phyloP scores from a whole-genome alignment of 176 grass and related monocot species.

The Triticum dicoccoides region DNA sequence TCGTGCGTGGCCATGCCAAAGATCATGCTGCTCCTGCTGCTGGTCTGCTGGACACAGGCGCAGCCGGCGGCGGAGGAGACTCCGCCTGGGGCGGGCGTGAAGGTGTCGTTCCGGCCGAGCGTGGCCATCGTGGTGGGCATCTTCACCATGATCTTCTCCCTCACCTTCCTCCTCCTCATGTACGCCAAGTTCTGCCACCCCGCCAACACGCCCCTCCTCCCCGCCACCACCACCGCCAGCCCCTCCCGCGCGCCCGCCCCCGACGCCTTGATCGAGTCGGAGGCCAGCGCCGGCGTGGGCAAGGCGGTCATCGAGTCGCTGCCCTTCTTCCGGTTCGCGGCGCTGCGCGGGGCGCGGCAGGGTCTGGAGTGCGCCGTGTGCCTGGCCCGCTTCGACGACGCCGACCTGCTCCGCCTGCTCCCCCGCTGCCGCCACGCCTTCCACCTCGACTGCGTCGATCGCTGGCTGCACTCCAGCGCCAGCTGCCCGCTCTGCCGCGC shows the following conservation, averaged over 20 bases:
- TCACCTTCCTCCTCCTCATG: conserved; percentile 82
- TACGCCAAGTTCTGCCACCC: conserved; percentile 94
- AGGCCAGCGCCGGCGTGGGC: conserved; percentile 29
- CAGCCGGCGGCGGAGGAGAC: not conserved
- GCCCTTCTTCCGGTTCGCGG: conserved; percentile 80
- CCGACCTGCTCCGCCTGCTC: conserved; percentile 79
- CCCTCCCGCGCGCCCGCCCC: no score
- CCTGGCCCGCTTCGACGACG: conserved; percentile 67
- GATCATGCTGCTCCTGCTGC: not conserved
- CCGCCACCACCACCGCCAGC: not conserved
- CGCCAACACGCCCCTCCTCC: not conserved
- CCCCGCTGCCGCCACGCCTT: conserved; percentile 86
- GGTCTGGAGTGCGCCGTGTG: conserved; percentile 93
- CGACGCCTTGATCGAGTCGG: no score
- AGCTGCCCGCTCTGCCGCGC: conserved; percentile 85
- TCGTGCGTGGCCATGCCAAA: not conserved
- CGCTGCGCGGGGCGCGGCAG: conserved; percentile 56
- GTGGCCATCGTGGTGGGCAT: conserved; percentile 86
- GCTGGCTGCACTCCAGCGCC: conserved; percentile 68
- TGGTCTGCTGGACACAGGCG: not conserved
- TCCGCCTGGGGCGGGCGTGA: conserved; percentile 1
- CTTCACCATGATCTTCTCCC: conserved; percentile 83
- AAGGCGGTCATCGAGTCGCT: conserved; percentile 68
- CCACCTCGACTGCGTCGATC: conserved; percentile 78
- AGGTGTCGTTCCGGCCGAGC: conserved; percentile 64